Base-by-base conservation (phyloP, 192 early-diverging fungal species). In the Funneliformis mosseae region DNA sequence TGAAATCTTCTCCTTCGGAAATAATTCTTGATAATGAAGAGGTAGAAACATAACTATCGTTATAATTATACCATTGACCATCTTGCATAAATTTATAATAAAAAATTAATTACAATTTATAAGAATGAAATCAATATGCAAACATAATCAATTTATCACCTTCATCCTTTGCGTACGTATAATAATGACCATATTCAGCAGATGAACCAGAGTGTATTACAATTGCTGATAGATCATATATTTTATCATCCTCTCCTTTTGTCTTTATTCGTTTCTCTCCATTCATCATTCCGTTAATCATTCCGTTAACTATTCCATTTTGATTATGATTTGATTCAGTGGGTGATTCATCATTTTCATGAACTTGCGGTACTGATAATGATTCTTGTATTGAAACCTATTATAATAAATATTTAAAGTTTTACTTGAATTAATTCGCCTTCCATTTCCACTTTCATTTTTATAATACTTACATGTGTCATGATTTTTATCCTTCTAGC, bases 151-250 rank as follows among this genome's bases (percentile, higher is more conserved):
- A 27, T 23, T 27, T 18, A n/a, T 16, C 66, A 78, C 61, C 80
- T 55, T 76, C 81, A 39, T 88, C 83, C 55, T 71, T 84, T 12
- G 84, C 88, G 55, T 83, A 89, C 1, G 88, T 83, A 66, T 88
- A 89, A 61, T 89, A 89, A 78, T 89, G 88, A 4, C 88, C 88
- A 80, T 88, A 86, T 70, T 89, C 84, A 0, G 86, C 85, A 3
- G 83, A 82, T 25, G 75, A 78, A 5, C 88, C 88, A 14, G 88
- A 82, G 48, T 89, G 88, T 38, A 89, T 74, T 1, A 89, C 82
- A 8, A 89, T 86, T 11, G 85, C 86, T 21, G 83, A 88, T 16
- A 89, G 81, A 41, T 82, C 76, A 60, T 89, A 89, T 43, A 64
- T 23, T 8, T 42, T 21, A 0, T 69, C 67, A 3, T 66, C 21